Conservation (phyloP, 257 asterid species). For the Lycium ferocissimum region DNA sequence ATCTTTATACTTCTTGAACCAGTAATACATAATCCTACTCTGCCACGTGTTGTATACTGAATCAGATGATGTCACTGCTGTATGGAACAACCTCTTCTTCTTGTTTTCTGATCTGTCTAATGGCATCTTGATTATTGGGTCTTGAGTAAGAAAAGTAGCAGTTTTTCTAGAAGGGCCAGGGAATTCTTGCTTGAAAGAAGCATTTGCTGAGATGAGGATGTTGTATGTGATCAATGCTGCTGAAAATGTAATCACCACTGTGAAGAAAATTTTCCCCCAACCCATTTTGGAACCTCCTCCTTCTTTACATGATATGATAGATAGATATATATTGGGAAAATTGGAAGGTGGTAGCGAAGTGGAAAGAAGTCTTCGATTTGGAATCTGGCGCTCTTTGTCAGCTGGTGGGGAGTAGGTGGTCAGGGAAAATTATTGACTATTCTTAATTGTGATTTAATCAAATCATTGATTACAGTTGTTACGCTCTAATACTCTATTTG, state of each 20-base stretch:
- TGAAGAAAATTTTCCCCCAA: slow-evolving; percentile 83
- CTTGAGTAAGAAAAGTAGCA: slow-evolving; percentile 32
- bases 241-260: slow-evolving; percentile 62
- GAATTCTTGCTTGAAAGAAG: slow-evolving; percentile 82
- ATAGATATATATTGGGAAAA: neutral
- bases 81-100: slow-evolving; percentile 76
- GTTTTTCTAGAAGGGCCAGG: slow-evolving; percentile 51
- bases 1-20: slow-evolving; percentile 76
- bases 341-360: neutral
- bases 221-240: slow-evolving; percentile 90
- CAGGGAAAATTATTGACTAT: neutral
- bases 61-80: slow-evolving; percentile 91
- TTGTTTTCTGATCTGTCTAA: slow-evolving; percentile 36
- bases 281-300: slow-evolving; percentile 52
- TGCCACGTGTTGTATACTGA: slow-evolving; percentile 98
- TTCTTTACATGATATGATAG: neutral
- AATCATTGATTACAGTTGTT: neutral
- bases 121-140: slow-evolving; percentile 88
- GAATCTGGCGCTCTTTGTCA: neutral
- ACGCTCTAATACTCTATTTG: neutral
- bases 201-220: slow-evolving; percentile 84
- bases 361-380: neutral
- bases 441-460: neutral
- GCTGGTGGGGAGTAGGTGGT: neutral
- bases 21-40: slow-evolving; percentile 90